Evolutionary conservation across 1,284 basidiomycete genomes (phyloP).

Genomic region (Polyporus tsugae): DNA sequence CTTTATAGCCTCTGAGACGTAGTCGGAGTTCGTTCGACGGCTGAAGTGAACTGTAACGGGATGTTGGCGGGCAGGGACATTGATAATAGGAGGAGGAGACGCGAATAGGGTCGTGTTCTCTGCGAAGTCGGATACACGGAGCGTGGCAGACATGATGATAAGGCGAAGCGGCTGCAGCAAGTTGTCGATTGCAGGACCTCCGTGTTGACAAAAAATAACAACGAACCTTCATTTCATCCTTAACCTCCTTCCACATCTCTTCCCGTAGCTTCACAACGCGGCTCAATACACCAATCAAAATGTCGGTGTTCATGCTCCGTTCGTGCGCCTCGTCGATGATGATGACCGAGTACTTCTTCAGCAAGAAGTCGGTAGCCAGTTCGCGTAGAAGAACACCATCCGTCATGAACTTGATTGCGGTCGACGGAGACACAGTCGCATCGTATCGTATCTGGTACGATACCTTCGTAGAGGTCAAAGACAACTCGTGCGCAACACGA

Average conservation of each 20-base stretch:
- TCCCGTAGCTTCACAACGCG: conserved; percentile 91
- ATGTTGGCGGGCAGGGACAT: conserved; percentile 91
- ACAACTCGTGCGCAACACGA: conserved; percentile 91
- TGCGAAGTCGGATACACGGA: conserved; percentile 94
- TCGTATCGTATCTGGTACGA: conserved; percentile 99
- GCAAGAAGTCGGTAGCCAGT: conserved; percentile 89
- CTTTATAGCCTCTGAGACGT: conserved; percentile 89
- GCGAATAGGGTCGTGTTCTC: conserved; percentile 88
- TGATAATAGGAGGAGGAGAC: conserved; percentile 88
- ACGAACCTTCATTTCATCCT: conserved; percentile 68
- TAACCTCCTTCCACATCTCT: conserved; percentile 84
- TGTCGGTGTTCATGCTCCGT: conserved; percentile 97
- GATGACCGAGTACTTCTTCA: conserved; percentile 92
- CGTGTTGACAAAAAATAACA: background rate
- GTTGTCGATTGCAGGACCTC: background rate
- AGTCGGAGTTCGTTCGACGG: conserved; percentile 86
- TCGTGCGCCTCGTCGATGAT: conserved; percentile 99
- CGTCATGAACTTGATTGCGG: conserved; percentile 99
- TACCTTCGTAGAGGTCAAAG: conserved; percentile 80
- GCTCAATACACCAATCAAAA: conserved; percentile 95
- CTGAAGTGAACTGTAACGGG: conserved; percentile 97
- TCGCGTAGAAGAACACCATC: conserved; percentile 97
- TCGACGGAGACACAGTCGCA: conserved; percentile 88
- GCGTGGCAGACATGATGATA: conserved; percentile 98
- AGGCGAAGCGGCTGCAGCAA: conserved; percentile 80